These are phyloP conservation scores for Tylopilus vinaceipallidus DNA, from an alignment of 768 basidiomycete species.

Conservation along the genomic window DNA sequence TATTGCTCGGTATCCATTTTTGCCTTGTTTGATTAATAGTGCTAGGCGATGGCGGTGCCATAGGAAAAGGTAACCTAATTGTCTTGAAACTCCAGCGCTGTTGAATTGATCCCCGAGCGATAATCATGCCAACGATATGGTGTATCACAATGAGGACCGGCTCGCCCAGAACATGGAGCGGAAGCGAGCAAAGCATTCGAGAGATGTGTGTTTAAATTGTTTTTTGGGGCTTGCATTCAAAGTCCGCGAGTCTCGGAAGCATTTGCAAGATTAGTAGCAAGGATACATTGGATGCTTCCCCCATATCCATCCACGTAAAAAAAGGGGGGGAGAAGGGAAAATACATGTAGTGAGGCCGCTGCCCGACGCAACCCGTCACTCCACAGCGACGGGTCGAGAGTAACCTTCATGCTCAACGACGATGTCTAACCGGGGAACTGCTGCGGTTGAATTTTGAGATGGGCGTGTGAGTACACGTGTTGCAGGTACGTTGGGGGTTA, in stretches of 20 bases:
- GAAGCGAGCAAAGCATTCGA: background rate
- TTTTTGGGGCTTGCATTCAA: constrained; percentile 11
- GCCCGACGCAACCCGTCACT: constrained; percentile 7
- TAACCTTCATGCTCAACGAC: constrained; percentile 3
- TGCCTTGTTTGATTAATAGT: constrained; percentile 1
- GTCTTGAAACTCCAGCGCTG: constrained; percentile 7
- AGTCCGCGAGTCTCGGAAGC: constrained; percentile 29
- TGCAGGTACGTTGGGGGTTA: constrained; percentile 27
- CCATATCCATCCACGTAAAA: constrained; percentile 19
- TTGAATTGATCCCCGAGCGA: constrained; percentile 8
- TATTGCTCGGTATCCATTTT: constrained; percentile 1
- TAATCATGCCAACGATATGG: constrained; percentile 9
- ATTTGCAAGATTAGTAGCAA: constrained; percentile 13
- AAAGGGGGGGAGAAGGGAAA: constrained; percentile 2
- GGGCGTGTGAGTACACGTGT: constrained; percentile 37
- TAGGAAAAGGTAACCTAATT: background rate
- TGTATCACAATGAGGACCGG: constrained; percentile 4
- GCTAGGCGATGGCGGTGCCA: constrained; percentile 18
- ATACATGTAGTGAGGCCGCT: constrained; percentile 2
- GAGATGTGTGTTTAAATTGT: background rate
- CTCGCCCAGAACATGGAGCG: background rate
- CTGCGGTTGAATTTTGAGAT: constrained; percentile 29
- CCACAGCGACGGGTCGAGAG: constrained; percentile 14
- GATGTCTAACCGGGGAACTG: constrained; percentile 19
- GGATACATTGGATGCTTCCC: constrained; percentile 1